Evolutionary conservation across 306 rosid genomes (phyloP).

Genomic region (Cucumis hystrix): DNA sequence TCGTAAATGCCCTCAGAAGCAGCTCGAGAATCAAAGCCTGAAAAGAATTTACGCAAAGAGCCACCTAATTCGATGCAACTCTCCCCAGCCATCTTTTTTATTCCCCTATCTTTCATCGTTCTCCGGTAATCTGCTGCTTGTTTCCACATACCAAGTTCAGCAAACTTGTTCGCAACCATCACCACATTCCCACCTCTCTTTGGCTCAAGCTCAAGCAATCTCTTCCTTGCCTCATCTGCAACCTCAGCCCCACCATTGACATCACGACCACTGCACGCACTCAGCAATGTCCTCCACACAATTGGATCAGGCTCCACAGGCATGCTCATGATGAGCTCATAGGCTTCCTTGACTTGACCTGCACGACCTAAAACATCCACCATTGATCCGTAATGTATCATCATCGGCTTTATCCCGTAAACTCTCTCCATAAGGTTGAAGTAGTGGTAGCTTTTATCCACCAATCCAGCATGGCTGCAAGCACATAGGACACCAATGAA

Average conservation of each 20-base stretch:
- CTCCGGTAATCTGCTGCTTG: conserved; percentile 54
- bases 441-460: conserved; percentile 44
- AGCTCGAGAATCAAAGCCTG: conserved; percentile 40
- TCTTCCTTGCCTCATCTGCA: conserved; percentile 45
- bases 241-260: conserved; percentile 33
- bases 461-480: conserved; percentile 80
- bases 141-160: conserved; percentile 86
- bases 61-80: conserved; percentile 67
- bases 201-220: conserved; percentile 63
- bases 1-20: conserved; percentile 22
- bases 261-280: conserved; percentile 50
- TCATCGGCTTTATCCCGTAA: conserved; percentile 53
- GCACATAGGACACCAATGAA: conserved; percentile 81
- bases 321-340: conserved; percentile 45
- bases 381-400: conserved; percentile 75
- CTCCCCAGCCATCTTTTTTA: conserved; percentile 80
- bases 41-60: conserved; percentile 41
- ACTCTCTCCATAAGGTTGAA: conserved; percentile 50
- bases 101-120: conserved; percentile 46
- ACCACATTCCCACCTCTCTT: conserved; percentile 65
- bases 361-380: conserved; percentile 78
- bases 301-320: conserved; percentile 52
- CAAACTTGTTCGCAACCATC: conserved; percentile 73
- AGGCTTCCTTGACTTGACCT: conserved; percentile 57
- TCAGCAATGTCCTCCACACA: conserved; percentile 71